Conservation (phyloP, 2,329 filamentous ascomycete species). For the Paracoccidioides brasiliensis region DNA sequence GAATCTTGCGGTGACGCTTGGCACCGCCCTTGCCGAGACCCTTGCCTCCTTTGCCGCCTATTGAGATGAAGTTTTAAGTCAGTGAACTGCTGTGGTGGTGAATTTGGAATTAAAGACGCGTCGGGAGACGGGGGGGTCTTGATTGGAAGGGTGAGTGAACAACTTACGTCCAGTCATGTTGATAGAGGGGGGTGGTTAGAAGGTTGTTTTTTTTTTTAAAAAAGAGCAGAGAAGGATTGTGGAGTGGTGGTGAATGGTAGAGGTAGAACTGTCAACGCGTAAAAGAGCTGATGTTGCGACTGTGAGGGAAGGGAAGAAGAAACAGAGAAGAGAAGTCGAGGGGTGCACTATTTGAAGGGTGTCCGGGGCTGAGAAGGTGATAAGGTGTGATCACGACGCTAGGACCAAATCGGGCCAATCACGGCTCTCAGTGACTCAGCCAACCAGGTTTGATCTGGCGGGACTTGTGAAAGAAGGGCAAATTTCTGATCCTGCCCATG, state of each 20-base stretch:
- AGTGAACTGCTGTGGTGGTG: slow-evolving; percentile 6
- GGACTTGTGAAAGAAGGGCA: background rate
- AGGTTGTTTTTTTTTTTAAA: slow-evolving; percentile 2
- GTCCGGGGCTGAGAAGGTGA: slow-evolving; percentile 15
- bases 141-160: slow-evolving; percentile 2
- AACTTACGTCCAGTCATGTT: slow-evolving; percentile 49
- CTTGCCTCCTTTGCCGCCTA: slow-evolving; percentile 92
- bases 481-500: slow-evolving; percentile 7
- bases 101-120: slow-evolving; percentile 7
- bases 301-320: slow-evolving; percentile 11
- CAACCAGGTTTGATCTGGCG: slow-evolving; percentile 22
- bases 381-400: slow-evolving; percentile 26
- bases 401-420: slow-evolving; percentile 10
- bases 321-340: slow-evolving; percentile 17
- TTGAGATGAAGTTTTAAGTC: slow-evolving; percentile 29
- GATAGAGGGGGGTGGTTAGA: slow-evolving; percentile 23
- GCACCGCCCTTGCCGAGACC: slow-evolving; percentile 95
- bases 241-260: background rate
- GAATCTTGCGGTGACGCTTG: slow-evolving; percentile 98
- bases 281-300: slow-evolving; percentile 5
- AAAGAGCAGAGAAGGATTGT: slow-evolving; percentile 12
- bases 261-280: background rate
- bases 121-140: slow-evolving; percentile 3
- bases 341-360: slow-evolving; percentile 29
- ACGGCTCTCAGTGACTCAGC: slow-evolving; percentile 11